Evolutionary conservation across 2,329 filamentous ascomycete species (phyloP).

Genomic region (Shiraia sp.): DNA sequence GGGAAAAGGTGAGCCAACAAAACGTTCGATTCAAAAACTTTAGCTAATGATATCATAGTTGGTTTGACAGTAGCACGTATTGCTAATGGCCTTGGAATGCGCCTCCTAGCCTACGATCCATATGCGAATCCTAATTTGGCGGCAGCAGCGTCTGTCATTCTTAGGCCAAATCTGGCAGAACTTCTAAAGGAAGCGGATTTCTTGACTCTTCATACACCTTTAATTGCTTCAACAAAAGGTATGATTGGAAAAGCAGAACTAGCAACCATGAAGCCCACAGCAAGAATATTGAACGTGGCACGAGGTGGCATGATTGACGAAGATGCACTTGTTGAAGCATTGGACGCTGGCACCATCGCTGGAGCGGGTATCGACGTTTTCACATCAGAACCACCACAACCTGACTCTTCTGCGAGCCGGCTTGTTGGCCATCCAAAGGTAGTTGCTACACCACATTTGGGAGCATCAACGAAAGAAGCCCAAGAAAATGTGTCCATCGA

Average conservation of each 20-base stretch:
- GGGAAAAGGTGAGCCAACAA: constrained; percentile 64
- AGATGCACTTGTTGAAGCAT: constrained; percentile 68
- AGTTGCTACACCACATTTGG: constrained; percentile 77
- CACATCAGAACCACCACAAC: constrained; percentile 70
- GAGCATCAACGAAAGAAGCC: constrained; percentile 78
- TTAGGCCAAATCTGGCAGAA: constrained; percentile 61
- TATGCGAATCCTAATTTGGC: constrained; percentile 77
- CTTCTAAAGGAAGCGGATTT: constrained; percentile 73
- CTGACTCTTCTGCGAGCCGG: constrained; percentile 61
- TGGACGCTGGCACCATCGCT: constrained; percentile 72
- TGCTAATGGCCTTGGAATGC: constrained; percentile 77
- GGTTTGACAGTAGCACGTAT: constrained; percentile 80
- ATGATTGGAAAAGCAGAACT: constrained; percentile 72
- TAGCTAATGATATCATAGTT: constrained; percentile 50
- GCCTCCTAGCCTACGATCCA: constrained; percentile 73
- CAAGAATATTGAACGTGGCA: constrained; percentile 77
- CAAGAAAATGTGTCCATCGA: constrained; percentile 84
- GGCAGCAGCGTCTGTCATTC: constrained; percentile 65
- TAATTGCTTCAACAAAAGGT: constrained; percentile 76
- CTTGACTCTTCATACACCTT: constrained; percentile 78
- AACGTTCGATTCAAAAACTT: neutral
- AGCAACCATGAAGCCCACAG: constrained; percentile 71
- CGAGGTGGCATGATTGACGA: constrained; percentile 82
- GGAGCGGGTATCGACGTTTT: constrained; percentile 82
- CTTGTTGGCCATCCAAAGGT: constrained; percentile 72